phyloP scores from a whole-genome alignment of 345 rosid species.

The Salix koriyanagi region DNA sequence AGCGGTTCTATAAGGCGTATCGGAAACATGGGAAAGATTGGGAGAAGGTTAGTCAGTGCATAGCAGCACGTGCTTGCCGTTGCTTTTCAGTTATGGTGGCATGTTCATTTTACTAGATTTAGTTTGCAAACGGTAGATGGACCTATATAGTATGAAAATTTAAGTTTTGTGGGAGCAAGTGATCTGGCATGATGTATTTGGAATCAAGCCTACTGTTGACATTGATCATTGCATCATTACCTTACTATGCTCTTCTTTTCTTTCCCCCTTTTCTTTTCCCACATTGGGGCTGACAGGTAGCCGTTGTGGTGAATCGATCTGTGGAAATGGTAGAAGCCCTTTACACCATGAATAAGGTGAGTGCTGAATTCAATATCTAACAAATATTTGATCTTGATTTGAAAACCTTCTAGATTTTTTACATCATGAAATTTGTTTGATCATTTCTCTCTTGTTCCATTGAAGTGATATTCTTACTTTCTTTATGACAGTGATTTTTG shows the following conservation, averaged over 20 bases:
- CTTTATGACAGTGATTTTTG: neutral
- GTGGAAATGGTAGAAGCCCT: slow-evolving; percentile 91
- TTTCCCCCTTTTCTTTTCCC: neutral
- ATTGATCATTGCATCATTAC: neutral
- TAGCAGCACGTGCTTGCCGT: neutral
- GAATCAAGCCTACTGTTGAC: neutral
- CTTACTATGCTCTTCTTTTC: neutral
- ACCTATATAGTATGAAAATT: neutral
- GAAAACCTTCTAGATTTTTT: neutral
- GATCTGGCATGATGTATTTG: neutral
- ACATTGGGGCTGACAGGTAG: slow-evolving; percentile 52
- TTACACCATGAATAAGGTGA: slow-evolving; percentile 74
- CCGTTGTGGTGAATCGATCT: slow-evolving; percentile 63
- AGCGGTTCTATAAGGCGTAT: slow-evolving; percentile 81
- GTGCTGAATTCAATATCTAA: neutral
- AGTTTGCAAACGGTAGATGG: neutral
- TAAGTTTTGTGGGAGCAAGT: neutral
- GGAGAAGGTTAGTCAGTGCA: slow-evolving; percentile 59
- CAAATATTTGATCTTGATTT: neutral
- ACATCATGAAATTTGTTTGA: neutral
- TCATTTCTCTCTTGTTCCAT: neutral
- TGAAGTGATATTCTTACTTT: neutral
- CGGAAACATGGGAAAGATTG: slow-evolving; percentile 82
- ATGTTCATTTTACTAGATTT: neutral
- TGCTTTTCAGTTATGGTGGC: too few species aligned